phyloP scores from a whole-genome alignment of 2,329 filamentous ascomycete genomes.

The Ophiostoma sp. region DNA sequence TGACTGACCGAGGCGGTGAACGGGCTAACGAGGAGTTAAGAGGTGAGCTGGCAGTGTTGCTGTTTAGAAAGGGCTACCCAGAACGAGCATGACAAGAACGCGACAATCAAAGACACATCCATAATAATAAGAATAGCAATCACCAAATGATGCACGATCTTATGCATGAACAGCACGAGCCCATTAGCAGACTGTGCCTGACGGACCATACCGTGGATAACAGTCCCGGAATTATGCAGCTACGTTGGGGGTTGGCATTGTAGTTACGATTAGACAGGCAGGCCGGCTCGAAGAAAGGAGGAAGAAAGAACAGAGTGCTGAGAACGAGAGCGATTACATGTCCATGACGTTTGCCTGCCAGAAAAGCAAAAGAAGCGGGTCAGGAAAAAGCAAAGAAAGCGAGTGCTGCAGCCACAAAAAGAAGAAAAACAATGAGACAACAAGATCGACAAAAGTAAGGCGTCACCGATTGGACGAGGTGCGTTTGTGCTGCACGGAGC shows the following conservation, averaged over 20 bases:
- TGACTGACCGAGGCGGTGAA: conserved; percentile 2
- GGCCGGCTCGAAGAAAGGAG: no score
- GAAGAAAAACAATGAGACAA: not conserved
- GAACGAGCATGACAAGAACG: no score
- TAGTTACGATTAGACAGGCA: not conserved
- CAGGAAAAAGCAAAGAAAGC: not conserved
- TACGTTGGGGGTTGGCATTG: not conserved
- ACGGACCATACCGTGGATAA: conserved; percentile 16
- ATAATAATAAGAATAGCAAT: not conserved
- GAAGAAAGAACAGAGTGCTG: no score
- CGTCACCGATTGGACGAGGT: not conserved
- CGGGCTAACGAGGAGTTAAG: not conserved
- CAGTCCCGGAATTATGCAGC: not conserved
- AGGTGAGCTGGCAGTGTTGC: not conserved
- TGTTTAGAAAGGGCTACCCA: not conserved
- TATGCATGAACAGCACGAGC: conserved; percentile 18
- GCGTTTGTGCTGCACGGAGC: not conserved
- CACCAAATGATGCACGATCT: not conserved
- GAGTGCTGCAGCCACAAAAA: not conserved
- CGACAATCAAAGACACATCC: not conserved
- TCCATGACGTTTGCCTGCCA: not conserved
- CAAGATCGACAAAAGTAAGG: not conserved
- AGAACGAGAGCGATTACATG: not conserved
- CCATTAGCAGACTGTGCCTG: conserved; percentile 12
- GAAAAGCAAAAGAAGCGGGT: not conserved